phyloP scores from a whole-genome alignment of 768 basidiomycete species.

The Collybia sp. region DNA sequence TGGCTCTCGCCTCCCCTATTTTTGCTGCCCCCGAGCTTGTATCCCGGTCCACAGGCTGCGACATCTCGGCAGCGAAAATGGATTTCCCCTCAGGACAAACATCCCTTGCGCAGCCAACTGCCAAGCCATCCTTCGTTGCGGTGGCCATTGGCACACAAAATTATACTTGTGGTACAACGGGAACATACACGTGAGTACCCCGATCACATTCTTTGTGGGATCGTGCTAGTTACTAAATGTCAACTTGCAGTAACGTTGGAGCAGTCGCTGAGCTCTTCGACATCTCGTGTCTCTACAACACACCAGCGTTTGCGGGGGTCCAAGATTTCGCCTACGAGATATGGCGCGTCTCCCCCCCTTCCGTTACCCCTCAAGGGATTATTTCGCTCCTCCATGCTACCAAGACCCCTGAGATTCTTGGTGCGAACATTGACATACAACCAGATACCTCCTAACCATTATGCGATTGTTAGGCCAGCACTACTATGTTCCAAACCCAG shows the following conservation, averaged over 20 bases:
- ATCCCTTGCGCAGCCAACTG: slow-evolving; percentile 27
- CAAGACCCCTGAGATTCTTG: slow-evolving; percentile 16
- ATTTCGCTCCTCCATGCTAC: slow-evolving; percentile 7
- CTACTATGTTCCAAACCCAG: slow-evolving; percentile 48
- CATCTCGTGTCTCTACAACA: slow-evolving; percentile 39
- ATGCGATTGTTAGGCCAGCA: slow-evolving; percentile 34
- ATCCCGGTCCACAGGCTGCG: slow-evolving; percentile 9
- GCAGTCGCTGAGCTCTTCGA: slow-evolving; percentile 53
- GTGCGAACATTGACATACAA: slow-evolving; percentile 3
- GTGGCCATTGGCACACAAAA: slow-evolving; percentile 51
- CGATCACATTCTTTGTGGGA: no score
- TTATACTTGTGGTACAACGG: slow-evolving; percentile 43
- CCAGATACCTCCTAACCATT: not conserved
- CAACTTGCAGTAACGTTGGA: slow-evolving; percentile 32
- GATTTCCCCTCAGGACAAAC: slow-evolving; percentile 23
- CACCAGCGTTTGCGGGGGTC: slow-evolving; percentile 19
- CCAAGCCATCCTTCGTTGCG: slow-evolving; percentile 31
- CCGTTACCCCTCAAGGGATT: slow-evolving; percentile 4
- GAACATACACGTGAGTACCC: slow-evolving; percentile 36
- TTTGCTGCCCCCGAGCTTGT: no score
- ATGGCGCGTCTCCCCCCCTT: slow-evolving; percentile 18
- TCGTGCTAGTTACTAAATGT: not conserved
- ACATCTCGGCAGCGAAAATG: slow-evolving; percentile 20
- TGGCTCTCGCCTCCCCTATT: no score
- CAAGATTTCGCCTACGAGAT: slow-evolving; percentile 21